Evolutionary conservation across 1,284 basidiomycete genomes (phyloP).

Genomic region (Hortiboletus rubellus): DNA sequence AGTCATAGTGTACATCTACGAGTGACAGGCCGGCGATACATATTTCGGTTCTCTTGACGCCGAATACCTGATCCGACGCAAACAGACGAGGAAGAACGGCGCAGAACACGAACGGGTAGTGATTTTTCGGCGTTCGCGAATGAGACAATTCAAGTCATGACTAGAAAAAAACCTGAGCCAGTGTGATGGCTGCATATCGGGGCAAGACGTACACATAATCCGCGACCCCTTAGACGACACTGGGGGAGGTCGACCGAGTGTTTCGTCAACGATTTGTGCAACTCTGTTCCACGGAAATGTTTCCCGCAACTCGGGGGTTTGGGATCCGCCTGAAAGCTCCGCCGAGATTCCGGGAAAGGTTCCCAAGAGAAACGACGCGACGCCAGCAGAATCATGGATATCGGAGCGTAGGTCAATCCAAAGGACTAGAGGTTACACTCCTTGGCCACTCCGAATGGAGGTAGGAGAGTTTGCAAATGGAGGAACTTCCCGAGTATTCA

Average conservation of each 20-base stretch:
- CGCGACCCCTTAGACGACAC: slow-evolving; percentile 5
- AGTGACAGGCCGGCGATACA: neutral
- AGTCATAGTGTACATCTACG: neutral
- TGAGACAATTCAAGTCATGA: slow-evolving; percentile 2
- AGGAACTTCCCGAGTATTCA: slow-evolving; percentile 23
- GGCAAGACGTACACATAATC: slow-evolving; percentile 19
- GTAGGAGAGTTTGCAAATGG: neutral
- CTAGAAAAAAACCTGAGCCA: neutral
- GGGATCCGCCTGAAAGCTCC: neutral
- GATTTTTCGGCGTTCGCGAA: neutral
- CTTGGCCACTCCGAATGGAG: slow-evolving; percentile 1
- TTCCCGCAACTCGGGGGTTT: slow-evolving; percentile 18
- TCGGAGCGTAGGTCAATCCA: slow-evolving; percentile 20
- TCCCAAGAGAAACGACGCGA: slow-evolving; percentile 20
- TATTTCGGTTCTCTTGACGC: neutral
- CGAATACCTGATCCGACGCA: neutral
- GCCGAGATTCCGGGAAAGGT: slow-evolving; percentile 15
- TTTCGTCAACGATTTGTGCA: slow-evolving; percentile 11
- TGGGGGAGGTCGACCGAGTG: slow-evolving; percentile 12
- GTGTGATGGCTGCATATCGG: neutral
- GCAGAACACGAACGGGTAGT: neutral
- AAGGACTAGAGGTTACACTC: slow-evolving; percentile 1
- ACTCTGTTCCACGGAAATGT: slow-evolving; percentile 24
- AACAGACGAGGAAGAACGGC: neutral
- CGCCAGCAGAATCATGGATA: slow-evolving; percentile 19